Conservation (phyloP, 805 yeast genomes). For the Teunomyces barrocoloradensis region DNA sequence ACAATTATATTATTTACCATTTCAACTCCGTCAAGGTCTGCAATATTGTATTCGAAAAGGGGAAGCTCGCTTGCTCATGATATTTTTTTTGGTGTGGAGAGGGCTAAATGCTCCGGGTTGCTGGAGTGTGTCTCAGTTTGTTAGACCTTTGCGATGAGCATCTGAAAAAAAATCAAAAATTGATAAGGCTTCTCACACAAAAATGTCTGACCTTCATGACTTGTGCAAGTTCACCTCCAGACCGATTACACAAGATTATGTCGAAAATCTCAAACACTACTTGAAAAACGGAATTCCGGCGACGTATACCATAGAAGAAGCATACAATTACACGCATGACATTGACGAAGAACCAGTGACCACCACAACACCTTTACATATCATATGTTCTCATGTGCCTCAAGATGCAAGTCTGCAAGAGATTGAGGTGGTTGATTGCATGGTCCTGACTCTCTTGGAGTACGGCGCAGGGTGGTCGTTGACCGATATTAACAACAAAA, state of each 20-base stretch:
- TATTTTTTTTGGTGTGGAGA: neutral
- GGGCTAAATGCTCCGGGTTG: neutral
- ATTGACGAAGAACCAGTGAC: conserved; percentile 25
- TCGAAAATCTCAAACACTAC: conserved; percentile 44
- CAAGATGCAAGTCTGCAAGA: conserved; percentile 47
- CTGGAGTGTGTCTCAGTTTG: neutral
- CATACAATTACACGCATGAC: conserved; percentile 51
- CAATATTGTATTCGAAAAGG: neutral
- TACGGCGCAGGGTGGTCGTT: conserved; percentile 94
- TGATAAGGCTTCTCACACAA: neutral
- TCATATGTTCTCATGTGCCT: conserved; percentile 55
- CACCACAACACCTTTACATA: conserved; percentile 80
- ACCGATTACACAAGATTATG: conserved; percentile 50
- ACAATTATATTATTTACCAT: neutral
- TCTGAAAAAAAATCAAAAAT: neutral
- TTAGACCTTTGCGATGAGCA: conserved; percentile 1
- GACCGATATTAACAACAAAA: conserved; percentile 64
- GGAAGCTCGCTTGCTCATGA: neutral
- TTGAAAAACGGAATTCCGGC: conserved; percentile 72
- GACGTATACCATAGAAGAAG: conserved; percentile 79
- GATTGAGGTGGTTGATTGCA: conserved; percentile 37
- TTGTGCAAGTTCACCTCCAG: conserved; percentile 47
- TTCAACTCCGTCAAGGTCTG: neutral
- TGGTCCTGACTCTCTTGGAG: conserved; percentile 69
- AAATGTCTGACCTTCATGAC: conserved; percentile 73